Base-by-base conservation (phyloP, 2,329 filamentous ascomycete species). In the Byssochlamys sp. region DNA sequence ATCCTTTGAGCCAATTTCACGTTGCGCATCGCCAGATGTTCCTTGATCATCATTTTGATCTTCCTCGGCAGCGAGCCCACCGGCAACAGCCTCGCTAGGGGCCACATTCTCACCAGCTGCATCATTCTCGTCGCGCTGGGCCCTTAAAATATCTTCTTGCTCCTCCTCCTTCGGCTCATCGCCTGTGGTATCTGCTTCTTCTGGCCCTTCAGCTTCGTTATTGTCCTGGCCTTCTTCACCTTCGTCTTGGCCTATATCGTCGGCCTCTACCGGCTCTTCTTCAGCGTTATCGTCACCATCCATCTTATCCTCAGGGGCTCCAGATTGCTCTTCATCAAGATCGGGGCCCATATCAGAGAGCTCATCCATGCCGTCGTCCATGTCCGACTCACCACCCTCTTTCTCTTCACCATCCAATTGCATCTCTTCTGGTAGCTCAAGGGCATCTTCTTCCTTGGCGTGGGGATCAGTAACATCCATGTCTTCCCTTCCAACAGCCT, bases 361-460 rank as follows among this genome's bases (percentile, higher is more conserved):
- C 28, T 81, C 79, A 53, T 80, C 75, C 57, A 79, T 71, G n/a
- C 65, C 74, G 52, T 77, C 75, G 10, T 73, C 74, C 11, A 74
- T 66, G 61, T 83, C 80, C 1, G 80, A 80, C 55, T 88, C 72
- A 56, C 71, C 73, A 31, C 75, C 78, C 3, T 82, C 81, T 53
- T 82, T 78, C 31, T 83, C 81, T 28, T 89, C 78, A 7, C 83
- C 87, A 62, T 92, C 87, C 57, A 94, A 81, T 58, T 95, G 86
- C 80, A 96, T 87, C 62, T 96, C 90, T 49, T 96, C 91, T 0
- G 91, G 91, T 25, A 96, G 78, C 52, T 91, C 90, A 59, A 96
- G 78, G 1, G 87, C 85, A 59, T 95, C 86, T 65, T 90, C 86
- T 69, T 96, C 87, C 64, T 92, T 83, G 1, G 89, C 83, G 65